phyloP scores from a whole-genome alignment of 2,329 filamentous ascomycete genomes.

The Pseudogymnoascus verrucosus region DNA sequence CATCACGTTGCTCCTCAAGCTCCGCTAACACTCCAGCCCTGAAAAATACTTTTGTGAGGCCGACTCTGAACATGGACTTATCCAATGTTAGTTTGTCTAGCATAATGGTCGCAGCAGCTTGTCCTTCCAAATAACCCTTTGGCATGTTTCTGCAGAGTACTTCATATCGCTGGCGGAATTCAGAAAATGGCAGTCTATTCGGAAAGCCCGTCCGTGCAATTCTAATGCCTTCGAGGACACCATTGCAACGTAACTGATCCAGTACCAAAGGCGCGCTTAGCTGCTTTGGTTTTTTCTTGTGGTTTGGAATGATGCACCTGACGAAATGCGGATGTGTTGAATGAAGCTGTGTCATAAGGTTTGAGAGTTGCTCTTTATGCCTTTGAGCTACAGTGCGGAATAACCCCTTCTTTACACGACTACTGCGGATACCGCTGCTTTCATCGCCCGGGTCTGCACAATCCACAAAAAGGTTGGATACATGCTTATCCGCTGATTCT shows the following conservation, averaged over 20 bases:
- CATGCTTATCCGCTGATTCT: conserved; percentile 70
- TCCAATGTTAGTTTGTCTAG: conserved; percentile 84
- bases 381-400: conserved; percentile 95
- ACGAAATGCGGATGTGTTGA: conserved; percentile 98
- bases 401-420: conserved; percentile 89
- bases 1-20: conserved; percentile 89
- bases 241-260: conserved; percentile 95
- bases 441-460: conserved; percentile 79
- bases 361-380: conserved; percentile 98
- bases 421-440: conserved; percentile 53
- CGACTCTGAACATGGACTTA: conserved; percentile 79
- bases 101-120: conserved; percentile 76
- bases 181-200: conserved; percentile 82
- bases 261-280: conserved; percentile 88
- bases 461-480: conserved; percentile 78
- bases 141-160: conserved; percentile 85
- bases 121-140: conserved; percentile 84
- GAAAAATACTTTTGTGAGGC: conserved; percentile 97
- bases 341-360: conserved; percentile 85
- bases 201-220: conserved; percentile 96
- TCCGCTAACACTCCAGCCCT: conserved; percentile 91
- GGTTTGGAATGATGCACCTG: conserved; percentile 93
- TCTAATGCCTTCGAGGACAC: conserved; percentile 96
- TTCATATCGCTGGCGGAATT: conserved; percentile 93
- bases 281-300: conserved; percentile 93